phyloP scores from a whole-genome alignment of 1,139 yeast genomes.

The Hyphopichia pseudoburtonii region DNA sequence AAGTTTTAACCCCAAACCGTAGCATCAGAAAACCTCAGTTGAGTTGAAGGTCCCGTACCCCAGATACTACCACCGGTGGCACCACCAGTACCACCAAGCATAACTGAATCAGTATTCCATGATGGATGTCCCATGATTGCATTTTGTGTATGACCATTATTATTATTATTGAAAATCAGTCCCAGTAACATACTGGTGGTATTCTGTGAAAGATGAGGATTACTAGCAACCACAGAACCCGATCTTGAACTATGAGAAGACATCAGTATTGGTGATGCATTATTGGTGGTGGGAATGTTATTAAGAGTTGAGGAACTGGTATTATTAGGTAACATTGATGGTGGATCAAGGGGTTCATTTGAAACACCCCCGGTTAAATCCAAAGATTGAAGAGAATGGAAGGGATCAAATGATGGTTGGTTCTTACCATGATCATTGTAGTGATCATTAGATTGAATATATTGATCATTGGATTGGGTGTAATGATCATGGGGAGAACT shows the following conservation, averaged over 20 bases:
- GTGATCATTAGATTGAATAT: too few species aligned
- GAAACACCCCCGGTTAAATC: neutral
- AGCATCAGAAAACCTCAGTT: neutral
- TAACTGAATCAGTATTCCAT: neutral
- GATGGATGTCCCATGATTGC: too few species aligned
- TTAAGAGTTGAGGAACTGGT: too few species aligned
- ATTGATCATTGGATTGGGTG: too few species aligned
- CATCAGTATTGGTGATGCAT: neutral
- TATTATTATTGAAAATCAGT: neutral
- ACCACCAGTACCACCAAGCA: neutral
- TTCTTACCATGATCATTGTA: too few species aligned
- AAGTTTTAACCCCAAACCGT: constrained; percentile 3
- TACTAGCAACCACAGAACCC: too few species aligned
- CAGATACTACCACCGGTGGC: neutral
- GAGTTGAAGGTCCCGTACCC: neutral
- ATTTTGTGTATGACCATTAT: too few species aligned
- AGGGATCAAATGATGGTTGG: neutral
- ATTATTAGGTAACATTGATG: too few species aligned
- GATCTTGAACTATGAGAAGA: neutral
- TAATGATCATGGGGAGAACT: too few species aligned
- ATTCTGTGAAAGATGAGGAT: too few species aligned
- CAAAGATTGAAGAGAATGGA: neutral
- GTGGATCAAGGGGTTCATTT: too few species aligned
- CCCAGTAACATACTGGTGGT: neutral
- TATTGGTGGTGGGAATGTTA: too few species aligned